Base-by-base conservation (phyloP, 1,284 basidiomycete genomes). In the Testicularia cyperi region DNA sequence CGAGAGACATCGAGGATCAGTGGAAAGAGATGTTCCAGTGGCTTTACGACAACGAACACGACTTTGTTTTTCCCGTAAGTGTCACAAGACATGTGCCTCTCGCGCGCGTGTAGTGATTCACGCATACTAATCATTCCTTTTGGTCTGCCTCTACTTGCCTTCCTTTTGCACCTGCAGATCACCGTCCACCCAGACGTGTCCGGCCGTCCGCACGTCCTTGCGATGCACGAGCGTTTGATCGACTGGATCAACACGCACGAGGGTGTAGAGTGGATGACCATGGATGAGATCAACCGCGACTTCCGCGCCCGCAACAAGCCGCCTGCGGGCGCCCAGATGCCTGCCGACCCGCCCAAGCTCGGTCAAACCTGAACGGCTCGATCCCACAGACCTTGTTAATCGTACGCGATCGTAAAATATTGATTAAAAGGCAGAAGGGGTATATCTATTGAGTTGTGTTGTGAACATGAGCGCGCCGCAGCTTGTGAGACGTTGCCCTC, bases 101-200 rank as follows among this genome's bases (percentile, higher is more conserved):
- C n/a, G n/a, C n/a, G n/a, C n/a, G n/a, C n/a, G n/a, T n/a, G n/a
- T n/a, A n/a, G n/a, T n/a, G n/a, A n/a, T n/a, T n/a, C n/a, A n/a
- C n/a, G n/a, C n/a, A n/a, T n/a, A n/a, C n/a, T n/a, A n/a, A 14
- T 21, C 6, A 16, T 13, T 27, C 14, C 18, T 21, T 9, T 26
- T 4, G 26, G 13, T 40, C 20, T 5, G 7, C 8, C 2, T 20
- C 7, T 22, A 8, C 14, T 26, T 27, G 6, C 26, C 5, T 27
- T 27, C 5, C 6, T 5, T 5, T 14, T 27, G 26, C n/a, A n/a
- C n/a, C n/a, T n/a, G 22, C 33, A 42, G 34, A 83, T 88, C 51
- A 88, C 87, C 0, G 86, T 88, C 23, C 86, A 87, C 66, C 87
- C 86, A 0, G 87, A 88, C 56, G 86, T 87, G n/a, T 85, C 84